These are phyloP conservation scores for Neurospora sp. DNA, from an alignment of 495 filamentous ascomycete species.

Conservation along the genomic window DNA sequence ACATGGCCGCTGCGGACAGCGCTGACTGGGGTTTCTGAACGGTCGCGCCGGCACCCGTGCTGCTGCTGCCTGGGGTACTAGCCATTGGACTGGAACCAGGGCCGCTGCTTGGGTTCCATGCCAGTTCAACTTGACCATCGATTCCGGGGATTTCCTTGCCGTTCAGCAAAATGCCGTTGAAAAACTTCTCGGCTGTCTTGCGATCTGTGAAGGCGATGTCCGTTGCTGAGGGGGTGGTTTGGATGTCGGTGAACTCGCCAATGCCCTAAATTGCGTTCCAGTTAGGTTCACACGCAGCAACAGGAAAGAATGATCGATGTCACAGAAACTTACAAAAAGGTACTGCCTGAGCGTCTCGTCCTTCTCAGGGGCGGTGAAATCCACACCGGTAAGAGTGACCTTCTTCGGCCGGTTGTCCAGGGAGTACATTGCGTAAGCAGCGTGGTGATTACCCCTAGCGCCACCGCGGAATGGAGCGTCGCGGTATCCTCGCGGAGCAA, in stretches of 20 bases:
- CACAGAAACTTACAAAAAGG: conserved; percentile 57
- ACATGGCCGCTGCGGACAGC: not conserved
- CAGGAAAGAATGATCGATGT: not conserved
- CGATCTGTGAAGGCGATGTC: conserved; percentile 81
- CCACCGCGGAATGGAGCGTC: conserved; percentile 32
- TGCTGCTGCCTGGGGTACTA: conserved; percentile 4
- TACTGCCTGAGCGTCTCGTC: conserved; percentile 82
- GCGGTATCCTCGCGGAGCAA: conserved; percentile 30
- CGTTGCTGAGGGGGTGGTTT: conserved; percentile 49
- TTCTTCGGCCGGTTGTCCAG: conserved; percentile 81
- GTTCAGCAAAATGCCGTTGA: conserved; percentile 48
- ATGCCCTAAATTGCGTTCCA: conserved; percentile 46
- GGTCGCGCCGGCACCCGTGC: not conserved
- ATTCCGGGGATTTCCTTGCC: conserved; percentile 56
- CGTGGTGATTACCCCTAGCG: conserved; percentile 46
- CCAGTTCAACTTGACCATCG: conserved; percentile 59
- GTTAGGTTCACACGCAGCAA: conserved; percentile 12
- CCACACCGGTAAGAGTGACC: conserved; percentile 61
- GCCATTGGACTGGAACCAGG: conserved; percentile 16
- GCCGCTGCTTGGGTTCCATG: conserved; percentile 53
- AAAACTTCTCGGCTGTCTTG: conserved; percentile 79
- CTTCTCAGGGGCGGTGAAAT: conserved; percentile 52
- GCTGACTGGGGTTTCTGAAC: not conserved
- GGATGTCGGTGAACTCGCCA: conserved; percentile 72
- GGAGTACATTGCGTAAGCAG: conserved; percentile 56